Base-by-base conservation (phyloP, 164 flowering plant genomes). In the Echeveria elegans region DNA sequence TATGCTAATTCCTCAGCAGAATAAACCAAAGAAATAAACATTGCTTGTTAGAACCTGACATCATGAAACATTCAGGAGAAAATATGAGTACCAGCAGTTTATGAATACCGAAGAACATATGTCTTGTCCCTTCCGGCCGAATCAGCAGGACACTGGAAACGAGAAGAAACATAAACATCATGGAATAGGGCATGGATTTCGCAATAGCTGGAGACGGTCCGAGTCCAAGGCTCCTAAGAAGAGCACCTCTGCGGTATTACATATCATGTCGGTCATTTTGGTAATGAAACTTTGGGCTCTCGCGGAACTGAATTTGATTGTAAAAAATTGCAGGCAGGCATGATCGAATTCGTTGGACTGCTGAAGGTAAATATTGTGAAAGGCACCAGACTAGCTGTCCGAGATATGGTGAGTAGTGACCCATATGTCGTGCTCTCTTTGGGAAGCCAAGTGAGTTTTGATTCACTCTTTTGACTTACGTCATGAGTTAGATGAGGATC, bases 301-400 rank as follows among this genome's bases (percentile, higher is more conserved):
- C 19, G 2, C 53, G 18, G 53, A 18, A 48, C 53, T 48, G 23
- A 48, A n/a, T 18, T 48, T 48, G 23, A 18, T 48, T 48, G 53
- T 2, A 48, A 48, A 45, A 48, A 48, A 8, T 21, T 48, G 23
- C 53, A 93, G 97, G 87, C 86, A 62, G 96, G 97, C 32, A 93
- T 93, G 98, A 76, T 89, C n/a, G 98, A 90, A 72, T 93, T 90
- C 71, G 78, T 89, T 60, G 98, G 98, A 31, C 69, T 93, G 80
- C 82, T 93, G 66, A 90, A 89, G 80, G 96, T 90, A 66, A 88
- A 85, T 71, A 86, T 89, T 63, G 89, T 90, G 0, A 80, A 70
- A 83, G 98, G 98, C 67, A 93, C 92, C 66, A 88, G 89, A 75
- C 78, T 90, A 59, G 98, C 89, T 67, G 69, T 90, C 15, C 81